A percentile compares a stretch with the other conserved stretches of the same genome.
These are phyloP conservation scores for Haematococcus lacustris DNA, from an alignment of 139 green algal species.

Conservation along the genomic window DNA sequence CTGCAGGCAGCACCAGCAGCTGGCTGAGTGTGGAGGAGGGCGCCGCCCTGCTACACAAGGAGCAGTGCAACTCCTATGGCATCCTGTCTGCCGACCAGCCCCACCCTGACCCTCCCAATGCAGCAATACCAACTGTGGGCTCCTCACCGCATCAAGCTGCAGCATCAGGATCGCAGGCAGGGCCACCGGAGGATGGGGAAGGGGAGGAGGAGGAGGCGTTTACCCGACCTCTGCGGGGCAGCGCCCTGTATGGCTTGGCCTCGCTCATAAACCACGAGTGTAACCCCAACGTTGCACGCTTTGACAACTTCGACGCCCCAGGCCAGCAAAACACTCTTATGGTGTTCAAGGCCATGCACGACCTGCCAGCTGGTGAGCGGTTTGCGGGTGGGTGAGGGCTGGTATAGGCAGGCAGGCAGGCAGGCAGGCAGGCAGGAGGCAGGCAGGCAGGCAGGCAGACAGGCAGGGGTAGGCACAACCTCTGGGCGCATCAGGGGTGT, in stretches of 20 bases:
- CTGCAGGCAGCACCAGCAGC: no score
- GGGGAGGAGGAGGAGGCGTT: neutral
- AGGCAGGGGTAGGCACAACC: no score
- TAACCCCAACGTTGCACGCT: constrained; percentile 63
- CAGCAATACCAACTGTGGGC: neutral
- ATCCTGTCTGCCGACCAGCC: constrained; percentile 30
- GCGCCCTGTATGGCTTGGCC: constrained; percentile 43
- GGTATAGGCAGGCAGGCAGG: no score
- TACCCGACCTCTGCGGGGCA: constrained; percentile 40
- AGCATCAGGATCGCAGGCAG: no score
- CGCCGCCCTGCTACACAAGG: constrained; percentile 44
- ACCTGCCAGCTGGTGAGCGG: constrained; percentile 36
- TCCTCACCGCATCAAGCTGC: no score
- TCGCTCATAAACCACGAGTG: constrained; percentile 71
- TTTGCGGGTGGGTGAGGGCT: no score
- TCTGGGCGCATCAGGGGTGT: no score
- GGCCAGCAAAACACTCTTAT: constrained; percentile 31
- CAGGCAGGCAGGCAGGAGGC: no score
- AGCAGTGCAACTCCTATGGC: constrained; percentile 68
- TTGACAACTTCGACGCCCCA: constrained; percentile 56
- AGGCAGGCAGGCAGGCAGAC: no score
- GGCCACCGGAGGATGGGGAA: neutral
- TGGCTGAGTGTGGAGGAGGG: constrained; percentile 19
- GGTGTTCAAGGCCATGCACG: constrained; percentile 55
- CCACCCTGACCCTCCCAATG: neutral